Base-by-base conservation (phyloP, 2,329 filamentous ascomycete genomes). In the Zymoseptoria tritici region DNA sequence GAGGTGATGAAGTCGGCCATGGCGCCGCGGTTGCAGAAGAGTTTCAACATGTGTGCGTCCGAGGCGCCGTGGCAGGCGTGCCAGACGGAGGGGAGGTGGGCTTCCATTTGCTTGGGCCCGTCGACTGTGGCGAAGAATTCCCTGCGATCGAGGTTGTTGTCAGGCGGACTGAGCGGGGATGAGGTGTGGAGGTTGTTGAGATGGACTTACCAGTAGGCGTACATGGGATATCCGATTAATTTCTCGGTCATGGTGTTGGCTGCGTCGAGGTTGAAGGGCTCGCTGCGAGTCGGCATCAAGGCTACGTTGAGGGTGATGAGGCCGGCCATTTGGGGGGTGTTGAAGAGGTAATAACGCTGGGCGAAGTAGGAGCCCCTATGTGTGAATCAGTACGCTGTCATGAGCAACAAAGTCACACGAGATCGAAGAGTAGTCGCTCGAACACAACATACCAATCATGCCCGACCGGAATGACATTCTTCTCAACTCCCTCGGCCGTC, bases 261-360 rank as follows among this genome's bases (percentile, higher is more conserved):
- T 2, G 60, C 61, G 2, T 75, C 73, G 2, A 79, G 70, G 56
- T 79, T 68, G 59, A 78, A 79, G 0, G 61, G 59, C 8, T 68
- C 59, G 11, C 57, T 57, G 11, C 59, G 57, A 0, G 78, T 78
- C 0, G 72, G 68, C n/a, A 63, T 60, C 66, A 80, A 81, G 5
- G 74, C 62, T 3, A 79, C 73, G 60, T 76, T 79, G 20, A 81
- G 60, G 58, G 78, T 71, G 11, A 76, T 67, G 2, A 81, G 64
- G 8, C 75, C 79, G 8, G 66, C 57, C 4, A 78, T 74, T 8
- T 76, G 72, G 2, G 74, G 66, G 0, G 74, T 76, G 55, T 76
- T 65, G 60, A 75, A 74, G 56, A 77, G 71, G 66, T 76, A 79
- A 8, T 80, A 60, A 19, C 78, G 73, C 53, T 75, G 72, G 0